Percentiles rank a stretch among this genome's conserved stretches.
Evolutionary conservation across 768 basidiomycete species (phyloP).

Genomic region (Lentinula edodes): DNA sequence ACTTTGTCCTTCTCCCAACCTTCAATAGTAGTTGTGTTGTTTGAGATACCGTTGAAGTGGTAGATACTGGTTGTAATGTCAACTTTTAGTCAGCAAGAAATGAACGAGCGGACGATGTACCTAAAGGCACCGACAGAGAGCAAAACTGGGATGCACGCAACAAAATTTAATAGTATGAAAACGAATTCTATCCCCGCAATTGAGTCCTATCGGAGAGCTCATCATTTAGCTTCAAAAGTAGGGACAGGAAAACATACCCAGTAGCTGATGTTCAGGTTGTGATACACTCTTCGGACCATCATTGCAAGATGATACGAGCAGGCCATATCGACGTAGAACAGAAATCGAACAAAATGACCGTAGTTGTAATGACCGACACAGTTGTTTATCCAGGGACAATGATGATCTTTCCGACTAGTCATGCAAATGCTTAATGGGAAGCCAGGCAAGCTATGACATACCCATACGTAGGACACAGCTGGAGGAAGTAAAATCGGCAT

Average conservation of each 20-base stretch:
- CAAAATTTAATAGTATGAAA: constrained; percentile 85
- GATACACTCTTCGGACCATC: constrained; percentile 62
- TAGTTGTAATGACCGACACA: constrained; percentile 94
- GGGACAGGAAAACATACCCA: constrained; percentile 39
- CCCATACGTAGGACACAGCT: constrained; percentile 92
- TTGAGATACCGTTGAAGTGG: constrained; percentile 71
- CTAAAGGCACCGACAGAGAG: constrained; percentile 89
- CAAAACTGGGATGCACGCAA: constrained; percentile 78
- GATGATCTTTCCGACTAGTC: constrained; percentile 54
- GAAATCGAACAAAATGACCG: constrained; percentile 84
- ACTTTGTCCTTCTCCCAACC: constrained; percentile 97
- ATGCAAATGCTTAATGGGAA: not conserved
- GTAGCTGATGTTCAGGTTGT: constrained; percentile 34
- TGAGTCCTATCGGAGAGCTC: constrained; percentile 47
- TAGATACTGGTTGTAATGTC: constrained; percentile 53
- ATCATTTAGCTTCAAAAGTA: not conserved
- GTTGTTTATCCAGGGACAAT: constrained; percentile 92
- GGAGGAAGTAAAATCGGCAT: constrained; percentile 7
- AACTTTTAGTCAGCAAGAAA: not conserved
- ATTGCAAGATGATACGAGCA: constrained; percentile 86
- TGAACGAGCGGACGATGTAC: constrained; percentile 27
- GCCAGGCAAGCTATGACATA: constrained; percentile 23
- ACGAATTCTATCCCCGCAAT: constrained; percentile 66
- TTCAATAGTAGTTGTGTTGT: constrained; percentile 94
- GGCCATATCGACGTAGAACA: constrained; percentile 88